These are phyloP conservation scores for Plasmodium vinckei DNA, from an alignment of 169 alveolate genomes.

Conservation along the genomic window DNA sequence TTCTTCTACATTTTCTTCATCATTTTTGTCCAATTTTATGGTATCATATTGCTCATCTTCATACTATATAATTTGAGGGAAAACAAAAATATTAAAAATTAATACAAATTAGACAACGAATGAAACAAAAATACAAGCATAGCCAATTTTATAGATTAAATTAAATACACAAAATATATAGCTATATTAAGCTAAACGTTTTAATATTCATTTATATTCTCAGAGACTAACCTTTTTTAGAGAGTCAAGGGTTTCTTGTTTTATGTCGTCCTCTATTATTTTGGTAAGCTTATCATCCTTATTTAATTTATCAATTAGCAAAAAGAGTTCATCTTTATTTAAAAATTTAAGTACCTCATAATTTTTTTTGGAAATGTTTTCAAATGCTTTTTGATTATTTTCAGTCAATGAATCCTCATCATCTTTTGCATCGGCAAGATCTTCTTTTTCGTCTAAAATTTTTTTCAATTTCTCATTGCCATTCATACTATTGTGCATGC, in stretches of 20 bases:
- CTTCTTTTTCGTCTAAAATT: slow-evolving; percentile 77
- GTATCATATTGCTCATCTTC: slow-evolving; percentile 76
- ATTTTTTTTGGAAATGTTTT: slow-evolving; percentile 77
- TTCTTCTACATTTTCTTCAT: slow-evolving; percentile 6
- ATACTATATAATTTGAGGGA: slow-evolving; percentile 21
- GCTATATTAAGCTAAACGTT: not conserved
- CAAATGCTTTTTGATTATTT: slow-evolving; percentile 39
- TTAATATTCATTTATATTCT: not conserved
- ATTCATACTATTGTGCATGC: slow-evolving; percentile 40
- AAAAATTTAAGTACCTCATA: slow-evolving; percentile 79
- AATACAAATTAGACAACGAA: not conserved
- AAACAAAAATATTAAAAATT: slow-evolving; percentile 4
- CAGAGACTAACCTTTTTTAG: slow-evolving; percentile 47
- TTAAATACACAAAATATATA: not conserved
- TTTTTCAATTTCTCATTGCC: slow-evolving; percentile 76
- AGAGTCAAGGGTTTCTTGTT: slow-evolving; percentile 33
- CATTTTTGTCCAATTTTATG: slow-evolving; percentile 21
- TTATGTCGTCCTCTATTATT: slow-evolving; percentile 43
- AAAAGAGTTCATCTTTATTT: slow-evolving; percentile 77
- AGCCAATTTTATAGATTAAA: too few species aligned
- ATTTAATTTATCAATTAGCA: slow-evolving; percentile 77
- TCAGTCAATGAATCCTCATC: slow-evolving; percentile 63
- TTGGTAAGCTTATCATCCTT: slow-evolving; percentile 74
- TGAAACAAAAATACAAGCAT: too few species aligned
- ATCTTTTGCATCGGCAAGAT: slow-evolving; percentile 33